A percentile compares a stretch with the other conserved stretches of the same genome.
Conservation (phyloP, 208 protist genomes). For the Novymonas esmeraldas region DNA sequence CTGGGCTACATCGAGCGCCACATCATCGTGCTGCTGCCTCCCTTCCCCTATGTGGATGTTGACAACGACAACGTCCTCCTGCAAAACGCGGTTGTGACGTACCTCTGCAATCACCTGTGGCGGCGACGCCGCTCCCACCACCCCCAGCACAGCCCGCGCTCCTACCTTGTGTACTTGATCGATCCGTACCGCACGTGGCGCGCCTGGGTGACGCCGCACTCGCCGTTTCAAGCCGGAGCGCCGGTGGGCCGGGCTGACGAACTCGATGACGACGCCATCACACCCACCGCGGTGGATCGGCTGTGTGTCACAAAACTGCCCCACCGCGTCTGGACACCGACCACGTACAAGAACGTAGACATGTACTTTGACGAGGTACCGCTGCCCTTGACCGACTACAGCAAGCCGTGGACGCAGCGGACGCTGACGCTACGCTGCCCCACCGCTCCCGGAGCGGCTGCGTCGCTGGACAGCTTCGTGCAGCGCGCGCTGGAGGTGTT, state of each 20-base stretch:
- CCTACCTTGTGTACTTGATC: background rate
- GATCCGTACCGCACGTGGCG: slow-evolving; percentile 27
- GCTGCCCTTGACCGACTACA: background rate
- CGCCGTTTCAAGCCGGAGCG: slow-evolving; percentile 1
- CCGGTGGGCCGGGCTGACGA: background rate
- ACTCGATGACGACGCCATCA: background rate
- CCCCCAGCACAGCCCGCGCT: too few species aligned
- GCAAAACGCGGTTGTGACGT: slow-evolving; percentile 24
- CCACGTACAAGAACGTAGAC: slow-evolving; percentile 3
- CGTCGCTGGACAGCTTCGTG: slow-evolving; percentile 16
- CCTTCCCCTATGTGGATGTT: background rate
- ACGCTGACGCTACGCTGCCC: slow-evolving; percentile 17
- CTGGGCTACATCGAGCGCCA: slow-evolving; percentile 16
- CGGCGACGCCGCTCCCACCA: background rate
- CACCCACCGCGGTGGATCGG: slow-evolving; percentile 1
- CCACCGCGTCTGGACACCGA: slow-evolving; percentile 1
- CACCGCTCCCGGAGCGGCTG: background rate
- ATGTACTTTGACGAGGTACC: slow-evolving; percentile 4
- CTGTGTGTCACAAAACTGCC: slow-evolving; percentile 12
- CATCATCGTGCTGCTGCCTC: slow-evolving; percentile 18
- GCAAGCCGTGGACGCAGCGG: slow-evolving; percentile 1
- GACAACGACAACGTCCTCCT: slow-evolving; percentile 21
- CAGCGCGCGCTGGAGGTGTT: slow-evolving; percentile 27
- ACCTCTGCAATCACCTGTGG: slow-evolving; percentile 21
- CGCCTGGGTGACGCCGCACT: background rate